Evolutionary conservation across 106 monocot species (phyloP).

Genomic region (Hemerocallis citrina): DNA sequence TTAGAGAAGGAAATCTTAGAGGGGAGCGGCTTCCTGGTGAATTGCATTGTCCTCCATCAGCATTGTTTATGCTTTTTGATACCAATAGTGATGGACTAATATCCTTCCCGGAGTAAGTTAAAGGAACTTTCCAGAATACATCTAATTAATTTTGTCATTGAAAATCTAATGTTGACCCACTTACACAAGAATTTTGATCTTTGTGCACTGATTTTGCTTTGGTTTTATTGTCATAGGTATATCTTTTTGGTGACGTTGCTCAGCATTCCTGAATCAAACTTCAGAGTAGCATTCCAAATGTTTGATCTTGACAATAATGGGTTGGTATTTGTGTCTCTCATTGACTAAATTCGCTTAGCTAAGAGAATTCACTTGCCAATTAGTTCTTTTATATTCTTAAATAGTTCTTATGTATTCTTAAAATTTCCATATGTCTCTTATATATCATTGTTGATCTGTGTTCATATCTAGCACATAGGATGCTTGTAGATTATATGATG

Average conservation of each 20-base stretch:
- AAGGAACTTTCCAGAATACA: not conserved
- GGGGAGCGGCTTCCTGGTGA: slow-evolving; percentile 72
- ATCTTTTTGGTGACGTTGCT: slow-evolving; percentile 96
- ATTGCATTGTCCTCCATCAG: slow-evolving; percentile 67
- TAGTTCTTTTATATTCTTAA: too few species aligned
- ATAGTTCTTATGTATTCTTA: not conserved
- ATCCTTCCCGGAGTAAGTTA: slow-evolving; percentile 84
- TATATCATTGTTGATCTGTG: not conserved
- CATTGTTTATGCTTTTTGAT: slow-evolving; percentile 93
- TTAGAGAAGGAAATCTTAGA: slow-evolving; percentile 75
- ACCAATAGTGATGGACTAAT: slow-evolving; percentile 90
- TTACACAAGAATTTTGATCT: not conserved
- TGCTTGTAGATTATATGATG: not conserved
- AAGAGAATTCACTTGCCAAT: not conserved
- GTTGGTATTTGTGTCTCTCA: slow-evolving; percentile 20
- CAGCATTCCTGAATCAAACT: slow-evolving; percentile 91
- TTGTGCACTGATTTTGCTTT: not conserved
- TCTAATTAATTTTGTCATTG: not conserved
- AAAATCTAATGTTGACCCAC: not conserved
- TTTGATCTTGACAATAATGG: slow-evolving; percentile 84
- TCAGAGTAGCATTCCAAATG: slow-evolving; percentile 91
- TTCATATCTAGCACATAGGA: not conserved
- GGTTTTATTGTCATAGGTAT: slow-evolving; percentile 47
- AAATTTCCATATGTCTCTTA: not conserved
- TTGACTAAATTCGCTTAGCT: not conserved